Evolutionary conservation across 306 rosid genomes (phyloP).

Genomic region (Dalbergia cochinchinensis): DNA sequence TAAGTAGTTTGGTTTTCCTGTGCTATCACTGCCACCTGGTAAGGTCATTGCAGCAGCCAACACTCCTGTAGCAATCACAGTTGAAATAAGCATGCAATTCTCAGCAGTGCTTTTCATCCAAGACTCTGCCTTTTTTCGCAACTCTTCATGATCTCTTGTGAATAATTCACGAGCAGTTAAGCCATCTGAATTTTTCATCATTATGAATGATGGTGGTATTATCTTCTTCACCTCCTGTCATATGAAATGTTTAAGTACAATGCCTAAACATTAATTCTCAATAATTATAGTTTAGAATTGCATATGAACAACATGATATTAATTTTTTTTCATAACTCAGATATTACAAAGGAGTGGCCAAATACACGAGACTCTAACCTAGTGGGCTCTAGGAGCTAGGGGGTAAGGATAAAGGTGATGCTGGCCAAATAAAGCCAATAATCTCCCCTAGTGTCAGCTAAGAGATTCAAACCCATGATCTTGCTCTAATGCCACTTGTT

Average conservation of each 20-base stretch:
- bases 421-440: too few species aligned
- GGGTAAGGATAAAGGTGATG: too few species aligned
- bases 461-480: too few species aligned
- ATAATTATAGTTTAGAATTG: too few species aligned
- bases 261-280: too few species aligned
- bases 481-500: too few species aligned
- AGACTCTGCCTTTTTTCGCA: constrained; percentile 41
- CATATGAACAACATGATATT: too few species aligned
- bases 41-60: constrained; percentile 45
- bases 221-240: constrained; percentile 59
- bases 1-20: constrained; percentile 39
- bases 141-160: constrained; percentile 34
- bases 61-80: constrained; percentile 52
- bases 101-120: constrained; percentile 62
- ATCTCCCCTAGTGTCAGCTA: too few species aligned
- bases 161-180: constrained; percentile 55
- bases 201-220: constrained; percentile 36
- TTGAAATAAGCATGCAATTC: constrained; percentile 47
- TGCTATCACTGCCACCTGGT: constrained; percentile 47
- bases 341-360: too few species aligned
- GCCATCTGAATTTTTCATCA: constrained; percentile 7
- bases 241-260: neutral
- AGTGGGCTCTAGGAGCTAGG: too few species aligned
- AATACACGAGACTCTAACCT: too few species aligned
- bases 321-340: too few species aligned